Base-by-base conservation (phyloP, 768 basidiomycete species). In the Fistulinella prunicolor region DNA sequence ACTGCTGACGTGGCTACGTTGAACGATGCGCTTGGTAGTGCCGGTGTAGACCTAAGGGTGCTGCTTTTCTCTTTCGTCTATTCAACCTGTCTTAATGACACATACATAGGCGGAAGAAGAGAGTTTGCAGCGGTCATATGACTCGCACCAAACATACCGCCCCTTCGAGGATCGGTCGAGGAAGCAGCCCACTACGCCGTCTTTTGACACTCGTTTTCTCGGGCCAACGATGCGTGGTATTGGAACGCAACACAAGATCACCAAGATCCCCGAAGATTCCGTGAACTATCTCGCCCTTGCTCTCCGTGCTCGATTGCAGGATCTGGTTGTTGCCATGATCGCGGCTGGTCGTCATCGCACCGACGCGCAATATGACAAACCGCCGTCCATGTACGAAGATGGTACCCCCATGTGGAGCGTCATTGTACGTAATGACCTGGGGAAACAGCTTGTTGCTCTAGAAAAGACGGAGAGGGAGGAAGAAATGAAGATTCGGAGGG, bases 381-480 rank as follows among this genome's bases (percentile, higher is more conserved):
- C 81, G 0, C 79, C 86, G 1, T 80, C 79, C n/a, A 50, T 80
- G 23, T 90, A 88, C 55, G 76, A 75, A 32, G 81, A 83, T 42
- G 79, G 74, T 19, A 74, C 77, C 1, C 86, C 92, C 1, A 89
- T 94, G 85, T 95, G 91, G 89, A 79, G 79, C 42, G 75, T 90
- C 46, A 69, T 82, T 10, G 79, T 95, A 9, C 78, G 84, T n/a
- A 80, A 75, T 28, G 91, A 95, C 57, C 78, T 90, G 8, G 83
- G 78, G 22, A 93, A 90, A 65, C 86, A 90, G 68, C 72, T 92
- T 0, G 75, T 77, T 0, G 80, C 79, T 14, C 68, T 95, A 23
- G 92, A 95, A 67, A 81, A 79, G 51, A 76, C 77, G 8, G 91
- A 94, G 60, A 71, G 89, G 39, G 93, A 93, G 56, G 93, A 95